These are phyloP conservation scores for Moricandia arvensis DNA, from an alignment of 345 rosid genomes.

Conservation along the genomic window DNA sequence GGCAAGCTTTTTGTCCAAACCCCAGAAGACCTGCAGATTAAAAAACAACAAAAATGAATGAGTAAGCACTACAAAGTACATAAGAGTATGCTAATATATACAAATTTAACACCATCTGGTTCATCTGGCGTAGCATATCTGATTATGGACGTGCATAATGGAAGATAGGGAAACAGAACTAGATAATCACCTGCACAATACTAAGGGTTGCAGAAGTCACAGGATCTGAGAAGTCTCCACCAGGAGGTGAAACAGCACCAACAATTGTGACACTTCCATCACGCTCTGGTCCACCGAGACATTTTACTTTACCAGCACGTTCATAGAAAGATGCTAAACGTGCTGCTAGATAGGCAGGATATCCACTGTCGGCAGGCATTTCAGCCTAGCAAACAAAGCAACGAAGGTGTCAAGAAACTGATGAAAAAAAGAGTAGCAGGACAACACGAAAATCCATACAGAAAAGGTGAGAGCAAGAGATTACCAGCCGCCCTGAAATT, in stretches of 20 bases:
- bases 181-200: constrained; percentile 82
- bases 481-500: constrained; percentile 98
- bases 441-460: constrained; percentile 2
- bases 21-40: constrained; percentile 92
- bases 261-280: constrained; percentile 98
- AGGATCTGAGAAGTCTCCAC: constrained; percentile 99
- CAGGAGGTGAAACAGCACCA: constrained; percentile 99
- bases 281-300: constrained; percentile 98
- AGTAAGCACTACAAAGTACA: constrained; percentile 2
- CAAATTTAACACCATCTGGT: not conserved
- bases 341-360: constrained; percentile 99
- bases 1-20: constrained; percentile 99
- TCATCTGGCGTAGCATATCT: not conserved
- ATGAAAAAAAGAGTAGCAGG: constrained; percentile 1
- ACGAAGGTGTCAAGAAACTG: constrained; percentile 10
- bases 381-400: constrained; percentile 69
- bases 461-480: not conserved
- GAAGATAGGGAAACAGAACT: constrained; percentile 4
- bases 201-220: constrained; percentile 99
- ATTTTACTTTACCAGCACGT: constrained; percentile 99
- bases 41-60: constrained; percentile 14
- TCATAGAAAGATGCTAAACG: constrained; percentile 98
- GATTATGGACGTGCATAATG: not conserved
- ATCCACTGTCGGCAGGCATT: constrained; percentile 99
- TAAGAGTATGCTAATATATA: not conserved